Base-by-base conservation (phyloP, 257 asterid genomes). In the Salvia rosmarinus region DNA sequence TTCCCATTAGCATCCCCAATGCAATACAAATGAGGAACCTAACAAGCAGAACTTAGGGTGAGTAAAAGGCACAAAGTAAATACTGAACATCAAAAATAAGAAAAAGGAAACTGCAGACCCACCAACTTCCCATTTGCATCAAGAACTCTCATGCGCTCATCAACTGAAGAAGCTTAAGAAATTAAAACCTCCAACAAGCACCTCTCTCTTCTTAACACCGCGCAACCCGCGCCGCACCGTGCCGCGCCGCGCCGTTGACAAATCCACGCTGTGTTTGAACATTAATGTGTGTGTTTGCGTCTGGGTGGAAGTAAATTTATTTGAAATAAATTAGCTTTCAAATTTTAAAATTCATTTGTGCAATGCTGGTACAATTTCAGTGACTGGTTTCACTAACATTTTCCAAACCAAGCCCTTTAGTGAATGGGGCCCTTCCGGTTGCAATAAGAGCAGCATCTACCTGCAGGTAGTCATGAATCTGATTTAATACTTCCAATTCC, bases 1-100 rank as follows among this genome's bases (percentile, higher is more conserved):
- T 86, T 95, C 44, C 99, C 99, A 85, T 91, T 91, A 78, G 99
- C 99, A 87, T 95, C 99, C 77, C 98, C 98, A 68, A 95, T 91
- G 86, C 99, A 95, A 79, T 88, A 95, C 80, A 95, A 80, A 76
- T 91, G 92, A 59, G 98, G 98, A 76, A 95, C 98, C 99, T 95
- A 81, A 52, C 40, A 63, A 77, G 58, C 72, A 85, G 44, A 42
- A 69, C 25, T 30, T 30, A 37, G 52, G 71, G 68, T 83, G 32
- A 77, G 85, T 64, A 37, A 67, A 77, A 43, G 70, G 61, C 20
- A 58, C 40, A 12, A 51, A 59, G 55, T 47, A 40, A 32, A 75
- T 19, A 62, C 37, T 49, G 57, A 71, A 34, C 20, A 54, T 60
- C 40, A 59, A 12, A 82, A 63, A 46, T 32, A 40, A 40, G 60